Base-by-base conservation (phyloP, 192 early-diverging fungal species). In the Radiomyces spectabilis region DNA sequence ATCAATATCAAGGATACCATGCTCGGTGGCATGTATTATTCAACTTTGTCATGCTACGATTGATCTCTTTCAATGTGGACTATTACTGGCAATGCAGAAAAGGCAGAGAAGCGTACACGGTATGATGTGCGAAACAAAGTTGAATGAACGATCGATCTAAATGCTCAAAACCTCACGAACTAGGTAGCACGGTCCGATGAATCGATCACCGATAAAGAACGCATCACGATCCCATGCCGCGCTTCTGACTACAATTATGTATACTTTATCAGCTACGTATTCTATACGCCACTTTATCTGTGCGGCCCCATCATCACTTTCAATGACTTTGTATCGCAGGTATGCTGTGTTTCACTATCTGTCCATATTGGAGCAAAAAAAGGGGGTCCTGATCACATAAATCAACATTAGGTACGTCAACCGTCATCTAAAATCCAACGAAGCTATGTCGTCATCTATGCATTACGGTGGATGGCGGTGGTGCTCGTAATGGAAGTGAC, bases 291-390 rank as follows among this genome's bases (percentile, higher is more conserved):
- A 2, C 70, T 98, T 32, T 98, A 91, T 63, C 69, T 96, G 29
- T 89, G 91, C 19, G 95, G 95, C 8, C 95, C 95, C 10, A 94
- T 98, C 41, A 87, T 95, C 57, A 86, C 94, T 0, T 98, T 87
- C 74, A 98, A 96, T 70, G 83, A 88, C 60, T 95, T 91, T 70
- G 71, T 89, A 4, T 77, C 80, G 41, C 94, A 96, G 74, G 73
- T 87, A 56, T 52, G 51, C 18, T 18, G n/a, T n/a, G n/a, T n/a
- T n/a, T n/a, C n/a, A n/a, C n/a, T n/a, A n/a, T n/a, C n/a, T n/a
- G n/a, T n/a, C n/a, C n/a, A n/a, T n/a, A n/a, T n/a, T n/a, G n/a
- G n/a, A 21, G 33, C 5, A 51, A 25, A 51, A 51, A 44, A 44
- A 44, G 0, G 9, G n/a, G n/a, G n/a, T n/a, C n/a, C n/a, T n/a